Conservation (phyloP, 176 grass and related monocot species). For the Zizania latifolia region DNA sequence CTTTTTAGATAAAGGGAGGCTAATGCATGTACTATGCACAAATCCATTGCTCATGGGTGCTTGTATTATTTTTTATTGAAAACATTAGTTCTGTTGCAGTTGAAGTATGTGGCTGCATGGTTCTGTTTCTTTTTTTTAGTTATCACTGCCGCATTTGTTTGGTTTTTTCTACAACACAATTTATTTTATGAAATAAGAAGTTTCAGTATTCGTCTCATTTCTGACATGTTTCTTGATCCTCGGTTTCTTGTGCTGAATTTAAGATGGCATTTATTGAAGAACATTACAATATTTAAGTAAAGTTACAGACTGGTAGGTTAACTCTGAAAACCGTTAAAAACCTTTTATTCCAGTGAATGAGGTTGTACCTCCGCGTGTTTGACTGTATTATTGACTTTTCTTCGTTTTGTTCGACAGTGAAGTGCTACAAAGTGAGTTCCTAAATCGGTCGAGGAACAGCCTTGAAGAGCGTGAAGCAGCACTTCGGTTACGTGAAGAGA, state of each 20-base stretch:
- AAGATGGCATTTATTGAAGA: background rate
- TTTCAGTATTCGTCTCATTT: background rate
- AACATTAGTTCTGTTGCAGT: background rate
- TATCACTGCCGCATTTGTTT: background rate
- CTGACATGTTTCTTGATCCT: background rate
- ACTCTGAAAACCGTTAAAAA: background rate
- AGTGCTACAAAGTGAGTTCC: conserved; percentile 84
- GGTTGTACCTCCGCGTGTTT: conserved; percentile 5
- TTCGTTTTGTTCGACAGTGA: conserved; percentile 40
- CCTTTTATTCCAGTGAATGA: background rate
- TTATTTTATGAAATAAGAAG: background rate
- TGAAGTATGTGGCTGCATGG: background rate
- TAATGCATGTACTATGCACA: no score
- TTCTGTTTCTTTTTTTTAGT: background rate
- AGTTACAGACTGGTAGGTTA: background rate
- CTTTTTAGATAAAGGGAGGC: no score
- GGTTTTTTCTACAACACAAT: background rate
- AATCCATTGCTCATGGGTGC: background rate
- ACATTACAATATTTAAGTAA: background rate
- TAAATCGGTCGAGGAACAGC: conserved; percentile 68
- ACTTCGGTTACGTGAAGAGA: conserved; percentile 76
- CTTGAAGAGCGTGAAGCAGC: conserved; percentile 74
- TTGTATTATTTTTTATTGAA: background rate
- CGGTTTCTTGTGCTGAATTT: background rate
- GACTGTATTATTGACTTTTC: background rate